These are phyloP conservation scores for Fusarium avenaceum DNA, from an alignment of 2,329 filamentous ascomycete species.

Conservation along the genomic window DNA sequence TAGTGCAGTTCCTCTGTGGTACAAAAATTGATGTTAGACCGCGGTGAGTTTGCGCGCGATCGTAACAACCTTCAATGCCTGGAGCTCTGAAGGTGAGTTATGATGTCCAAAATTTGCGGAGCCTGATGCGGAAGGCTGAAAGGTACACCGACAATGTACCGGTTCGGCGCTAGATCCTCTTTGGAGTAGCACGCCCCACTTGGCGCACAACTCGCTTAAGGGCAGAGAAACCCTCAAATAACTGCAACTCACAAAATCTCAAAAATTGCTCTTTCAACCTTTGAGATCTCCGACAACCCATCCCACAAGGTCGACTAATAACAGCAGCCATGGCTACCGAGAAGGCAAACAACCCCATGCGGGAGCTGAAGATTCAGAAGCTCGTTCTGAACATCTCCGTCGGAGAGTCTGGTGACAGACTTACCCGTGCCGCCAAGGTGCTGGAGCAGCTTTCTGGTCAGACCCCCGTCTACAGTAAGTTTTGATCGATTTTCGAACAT, in stretches of 20 bases:
- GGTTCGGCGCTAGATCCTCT: constrained; percentile 46
- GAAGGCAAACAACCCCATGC: constrained; percentile 98
- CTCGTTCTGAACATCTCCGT: constrained; percentile 99
- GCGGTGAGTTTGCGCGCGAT: constrained; percentile 58
- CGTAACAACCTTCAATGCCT: constrained; percentile 59
- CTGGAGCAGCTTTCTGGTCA: constrained; percentile 99
- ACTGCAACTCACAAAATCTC: constrained; percentile 54
- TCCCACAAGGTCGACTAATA: constrained; percentile 54
- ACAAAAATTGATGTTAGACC: constrained; percentile 60
- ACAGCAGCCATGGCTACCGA: constrained; percentile 71
- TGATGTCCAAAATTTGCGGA: constrained; percentile 62
- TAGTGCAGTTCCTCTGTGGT: constrained; percentile 51
- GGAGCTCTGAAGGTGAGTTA: constrained; percentile 59
- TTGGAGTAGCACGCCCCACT: constrained; percentile 29
- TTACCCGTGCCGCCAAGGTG: constrained; percentile 99
- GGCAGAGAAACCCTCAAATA: constrained; percentile 60
- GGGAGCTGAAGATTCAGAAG: constrained; percentile 99
- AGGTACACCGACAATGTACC: constrained; percentile 54
- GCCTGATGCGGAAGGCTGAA: constrained; percentile 59
- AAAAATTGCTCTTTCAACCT: constrained; percentile 43
- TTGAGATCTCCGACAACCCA: constrained; percentile 54
- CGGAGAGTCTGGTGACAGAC: constrained; percentile 99
- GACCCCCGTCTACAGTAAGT: constrained; percentile 98
- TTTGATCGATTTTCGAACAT: constrained; percentile 23
- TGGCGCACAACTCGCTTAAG: constrained; percentile 51